Evolutionary conservation across 495 filamentous ascomycete species (phyloP).

Genomic region (Aspergillus wentii): DNA sequence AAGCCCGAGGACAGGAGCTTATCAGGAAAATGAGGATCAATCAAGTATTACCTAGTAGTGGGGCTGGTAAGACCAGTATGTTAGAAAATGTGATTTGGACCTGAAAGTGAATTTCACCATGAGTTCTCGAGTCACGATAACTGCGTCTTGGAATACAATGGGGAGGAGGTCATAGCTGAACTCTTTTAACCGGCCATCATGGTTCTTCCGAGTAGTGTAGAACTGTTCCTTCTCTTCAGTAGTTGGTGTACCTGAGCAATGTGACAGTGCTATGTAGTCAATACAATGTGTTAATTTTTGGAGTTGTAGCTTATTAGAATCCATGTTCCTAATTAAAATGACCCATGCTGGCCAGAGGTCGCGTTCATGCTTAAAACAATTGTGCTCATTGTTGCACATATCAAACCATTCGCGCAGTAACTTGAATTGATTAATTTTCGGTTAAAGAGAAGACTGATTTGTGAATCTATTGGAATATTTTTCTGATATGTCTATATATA

Average conservation of each 20-base stretch:
- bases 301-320: not conserved
- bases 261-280: not conserved
- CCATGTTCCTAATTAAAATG: not conserved
- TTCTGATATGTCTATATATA: too few relatives aligned
- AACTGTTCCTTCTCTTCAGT: not conserved
- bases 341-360: not conserved
- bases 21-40: not conserved
- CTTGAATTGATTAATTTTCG: not conserved
- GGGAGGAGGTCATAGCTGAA: slow-evolving; percentile 1
- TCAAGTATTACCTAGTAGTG: not conserved
- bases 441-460: too few relatives aligned
- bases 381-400: not conserved
- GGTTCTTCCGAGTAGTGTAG: slow-evolving; percentile 1
- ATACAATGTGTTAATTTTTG: not conserved
- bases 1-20: not conserved
- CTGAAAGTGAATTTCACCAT: not conserved
- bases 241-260: not conserved
- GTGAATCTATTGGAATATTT: too few relatives aligned
- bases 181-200: not conserved
- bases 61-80: not conserved
- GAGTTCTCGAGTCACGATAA: not conserved
- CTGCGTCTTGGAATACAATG: not conserved
- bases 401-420: not conserved
- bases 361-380: not conserved
- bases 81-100: not conserved